These are phyloP conservation scores for Ogataea hybrid DNA, from an alignment of 1,139 yeast genomes.

Conservation along the genomic window DNA sequence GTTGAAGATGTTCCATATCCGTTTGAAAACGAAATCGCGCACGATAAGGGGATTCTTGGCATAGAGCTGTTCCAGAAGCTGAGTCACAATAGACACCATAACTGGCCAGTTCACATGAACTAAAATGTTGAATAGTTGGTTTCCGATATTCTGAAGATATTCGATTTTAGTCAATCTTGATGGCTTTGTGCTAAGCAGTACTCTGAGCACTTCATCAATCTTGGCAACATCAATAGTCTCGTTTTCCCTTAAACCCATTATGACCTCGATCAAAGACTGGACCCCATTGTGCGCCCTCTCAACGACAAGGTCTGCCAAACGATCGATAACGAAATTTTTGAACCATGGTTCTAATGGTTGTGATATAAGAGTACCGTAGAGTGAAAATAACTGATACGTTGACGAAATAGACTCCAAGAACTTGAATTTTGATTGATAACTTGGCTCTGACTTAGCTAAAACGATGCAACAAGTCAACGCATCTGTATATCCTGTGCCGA, in stretches of 20 bases:
- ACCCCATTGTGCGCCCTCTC: slow-evolving; percentile 58
- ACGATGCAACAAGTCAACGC: slow-evolving; percentile 56
- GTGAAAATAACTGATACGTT: slow-evolving; percentile 59
- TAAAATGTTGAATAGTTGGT: slow-evolving; percentile 57
- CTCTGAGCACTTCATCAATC: slow-evolving; percentile 61
- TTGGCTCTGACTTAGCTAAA: slow-evolving; percentile 27
- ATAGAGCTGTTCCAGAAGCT: slow-evolving; percentile 54
- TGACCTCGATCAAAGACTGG: slow-evolving; percentile 67
- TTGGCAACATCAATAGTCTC: slow-evolving; percentile 66
- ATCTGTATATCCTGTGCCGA: slow-evolving; percentile 76
- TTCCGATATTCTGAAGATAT: slow-evolving; percentile 57
- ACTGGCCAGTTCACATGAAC: slow-evolving; percentile 61
- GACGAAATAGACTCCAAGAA: slow-evolving; percentile 44
- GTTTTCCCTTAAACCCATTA: slow-evolving; percentile 71
- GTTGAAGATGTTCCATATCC: slow-evolving; percentile 44
- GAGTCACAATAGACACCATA: slow-evolving; percentile 56
- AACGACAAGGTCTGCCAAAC: slow-evolving; percentile 54
- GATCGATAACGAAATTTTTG: slow-evolving; percentile 42
- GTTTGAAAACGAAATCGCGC: slow-evolving; percentile 55
- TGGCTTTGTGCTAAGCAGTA: slow-evolving; percentile 62
- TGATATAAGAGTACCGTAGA: slow-evolving; percentile 49
- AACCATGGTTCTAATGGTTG: slow-evolving; percentile 22
- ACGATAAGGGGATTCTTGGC: slow-evolving; percentile 50
- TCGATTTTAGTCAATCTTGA: slow-evolving; percentile 40
- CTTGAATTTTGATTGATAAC: slow-evolving; percentile 17